Evolutionary conservation across 1,284 basidiomycete species (phyloP), one percentile per base, ranked within the genome.

Genomic region (Pseudozyma flocculosa): DNA sequence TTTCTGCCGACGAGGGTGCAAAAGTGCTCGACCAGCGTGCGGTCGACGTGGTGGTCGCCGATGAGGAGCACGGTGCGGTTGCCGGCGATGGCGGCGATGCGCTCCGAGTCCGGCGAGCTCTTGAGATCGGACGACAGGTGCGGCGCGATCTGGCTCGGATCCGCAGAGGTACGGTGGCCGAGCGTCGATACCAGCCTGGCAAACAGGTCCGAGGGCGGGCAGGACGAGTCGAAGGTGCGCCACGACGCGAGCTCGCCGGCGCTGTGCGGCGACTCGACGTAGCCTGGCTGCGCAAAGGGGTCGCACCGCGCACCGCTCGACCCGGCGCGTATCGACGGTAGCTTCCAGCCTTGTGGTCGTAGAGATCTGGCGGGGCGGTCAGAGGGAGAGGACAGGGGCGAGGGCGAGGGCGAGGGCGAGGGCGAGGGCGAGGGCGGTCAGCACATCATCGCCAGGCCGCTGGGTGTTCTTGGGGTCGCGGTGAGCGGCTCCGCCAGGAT

Each of bases 41-140:
- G 65, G 50, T 79, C 79, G 38, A 79, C 75, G 30, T 56, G 61
- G 43, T 68, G 65, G 50, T 80, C 79, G 15, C 79, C 79, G 26
- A 80, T 70, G 32, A 80, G 53, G 26, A 80, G 63, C 22, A 78
- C 78, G 24, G 79, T 80, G n/a, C 70, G 61, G 67, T 80, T 79
- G 21, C 51, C 41, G 22, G 79, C 45, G 64, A 75, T 76, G 9
- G 52, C 41, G 24, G 69, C 57, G 34, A 72, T 68, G 43, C 67
- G 58, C 17, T 46, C 52, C 15, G 56, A 50, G 39, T 38, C 50
- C 37, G 36, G 40, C 22, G 40, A 14, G 2, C 46, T 18, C 1
- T 34, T 19, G 1, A 64, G 48, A n/a, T 43, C 18, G 34, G 56
- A 52, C 11, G 43, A 43, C 3, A 37, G 40, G 30, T 65, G 62